phyloP scores from a whole-genome alignment of 2,329 filamentous ascomycete genomes.

The Incumbomyces lentus region DNA sequence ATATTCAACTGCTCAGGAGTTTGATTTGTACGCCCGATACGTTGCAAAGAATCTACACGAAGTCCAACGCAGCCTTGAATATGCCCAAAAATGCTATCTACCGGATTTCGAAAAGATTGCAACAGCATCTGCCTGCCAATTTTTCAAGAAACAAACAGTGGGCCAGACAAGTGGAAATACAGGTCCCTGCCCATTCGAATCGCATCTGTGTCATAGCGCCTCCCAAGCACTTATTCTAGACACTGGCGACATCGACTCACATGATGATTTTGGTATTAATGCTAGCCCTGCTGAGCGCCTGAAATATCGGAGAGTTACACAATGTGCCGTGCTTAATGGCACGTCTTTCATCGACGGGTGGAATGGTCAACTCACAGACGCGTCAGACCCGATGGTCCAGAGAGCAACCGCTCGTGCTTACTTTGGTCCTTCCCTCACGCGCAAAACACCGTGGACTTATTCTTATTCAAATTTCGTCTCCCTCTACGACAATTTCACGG shows the following conservation, averaged over 20 bases:
- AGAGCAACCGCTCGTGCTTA: constrained; percentile 8
- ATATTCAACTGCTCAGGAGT: neutral
- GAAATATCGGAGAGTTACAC: constrained; percentile 12
- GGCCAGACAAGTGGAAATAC: neutral
- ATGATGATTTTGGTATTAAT: constrained; percentile 16
- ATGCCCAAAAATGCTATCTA: constrained; percentile 16
- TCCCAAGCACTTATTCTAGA: constrained; percentile 10
- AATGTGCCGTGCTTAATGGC: constrained; percentile 14
- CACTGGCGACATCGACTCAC: constrained; percentile 15
- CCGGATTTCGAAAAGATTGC: neutral
- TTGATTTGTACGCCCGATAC: constrained; percentile 7
- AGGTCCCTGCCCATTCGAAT: constrained; percentile 10
- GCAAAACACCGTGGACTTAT: constrained; percentile 14
- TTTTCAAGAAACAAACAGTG: constrained; percentile 8
- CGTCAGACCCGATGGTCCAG: neutral
- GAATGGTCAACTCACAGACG: constrained; percentile 7
- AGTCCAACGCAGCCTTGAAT: constrained; percentile 14
- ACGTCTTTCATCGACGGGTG: constrained; percentile 10
- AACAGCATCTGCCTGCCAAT: constrained; percentile 10
- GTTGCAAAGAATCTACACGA: constrained; percentile 9
- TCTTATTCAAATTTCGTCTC: constrained; percentile 12
- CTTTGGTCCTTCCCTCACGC: constrained; percentile 11
- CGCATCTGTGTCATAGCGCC: constrained; percentile 9
- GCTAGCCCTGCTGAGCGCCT: constrained; percentile 11
- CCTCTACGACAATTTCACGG: constrained; percentile 12